Evolutionary conservation across 768 basidiomycete genomes (phyloP).

Genomic region (Podaxis sp.): DNA sequence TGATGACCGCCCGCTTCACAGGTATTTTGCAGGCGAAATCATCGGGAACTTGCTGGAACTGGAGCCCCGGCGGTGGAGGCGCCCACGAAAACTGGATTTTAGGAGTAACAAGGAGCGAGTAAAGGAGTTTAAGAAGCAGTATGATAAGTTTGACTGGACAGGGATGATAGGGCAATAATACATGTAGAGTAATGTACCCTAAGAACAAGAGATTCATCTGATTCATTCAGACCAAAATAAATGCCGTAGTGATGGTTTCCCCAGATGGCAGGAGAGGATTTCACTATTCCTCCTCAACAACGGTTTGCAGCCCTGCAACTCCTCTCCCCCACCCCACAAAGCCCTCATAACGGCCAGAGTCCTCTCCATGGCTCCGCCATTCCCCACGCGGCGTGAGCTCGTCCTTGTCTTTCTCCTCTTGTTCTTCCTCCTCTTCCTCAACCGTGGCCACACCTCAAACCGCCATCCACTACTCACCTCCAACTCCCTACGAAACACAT

Average conservation of each 20-base stretch:
- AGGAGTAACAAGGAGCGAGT: slow-evolving; percentile 70
- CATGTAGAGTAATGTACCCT: neutral
- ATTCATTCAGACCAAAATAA: neutral
- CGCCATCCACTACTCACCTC: slow-evolving; percentile 9
- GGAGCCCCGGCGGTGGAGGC: slow-evolving; percentile 83
- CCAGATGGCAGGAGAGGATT: neutral
- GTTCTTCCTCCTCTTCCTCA: slow-evolving; percentile 15
- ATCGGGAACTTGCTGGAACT: slow-evolving; percentile 89
- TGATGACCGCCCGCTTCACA: slow-evolving; percentile 26
- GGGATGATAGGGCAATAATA: slow-evolving; percentile 51
- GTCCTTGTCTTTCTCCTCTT: slow-evolving; percentile 16
- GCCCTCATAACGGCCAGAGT: neutral
- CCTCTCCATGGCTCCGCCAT: slow-evolving; percentile 10
- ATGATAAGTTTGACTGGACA: slow-evolving; percentile 81
- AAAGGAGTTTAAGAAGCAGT: slow-evolving; percentile 66
- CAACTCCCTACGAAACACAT: slow-evolving; percentile 2
- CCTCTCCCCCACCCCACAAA: slow-evolving; percentile 17
- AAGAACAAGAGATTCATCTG: neutral
- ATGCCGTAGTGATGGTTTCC: neutral
- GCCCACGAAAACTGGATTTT: slow-evolving; percentile 73
- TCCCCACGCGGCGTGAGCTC: slow-evolving; percentile 19
- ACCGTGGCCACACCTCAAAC: slow-evolving; percentile 2
- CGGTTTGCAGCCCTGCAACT: neutral
- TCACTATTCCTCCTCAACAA: neutral
- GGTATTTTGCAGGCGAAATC: slow-evolving; percentile 94